phyloP scores from a whole-genome alignment of 1,284 basidiomycete genomes.

The Golubevia pallescens region DNA sequence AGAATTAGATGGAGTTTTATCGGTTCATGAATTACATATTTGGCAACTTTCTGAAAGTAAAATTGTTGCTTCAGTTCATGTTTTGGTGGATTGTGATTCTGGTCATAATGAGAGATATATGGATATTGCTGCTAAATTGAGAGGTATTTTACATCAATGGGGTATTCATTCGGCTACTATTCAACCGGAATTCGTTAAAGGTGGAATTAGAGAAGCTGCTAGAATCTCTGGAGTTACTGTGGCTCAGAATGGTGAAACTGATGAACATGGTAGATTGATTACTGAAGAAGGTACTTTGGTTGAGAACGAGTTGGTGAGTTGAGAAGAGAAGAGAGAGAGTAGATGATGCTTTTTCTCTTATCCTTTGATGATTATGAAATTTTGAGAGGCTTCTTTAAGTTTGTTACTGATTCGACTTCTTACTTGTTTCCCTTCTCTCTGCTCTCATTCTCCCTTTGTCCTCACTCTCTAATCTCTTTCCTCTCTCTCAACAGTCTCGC shows the following conservation, averaged over 20 bases:
- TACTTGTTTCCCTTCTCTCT: background rate
- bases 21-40: slow-evolving; percentile 86
- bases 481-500: too few relatives aligned
- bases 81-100: slow-evolving; percentile 76
- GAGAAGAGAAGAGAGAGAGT: too few relatives aligned
- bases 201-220: slow-evolving; percentile 50
- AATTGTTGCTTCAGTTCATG: slow-evolving; percentile 93
- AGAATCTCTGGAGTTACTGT: slow-evolving; percentile 42
- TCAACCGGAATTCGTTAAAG: slow-evolving; percentile 60
- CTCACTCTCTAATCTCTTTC: background rate
- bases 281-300: slow-evolving; percentile 48
- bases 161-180: slow-evolving; percentile 83
- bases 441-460: slow-evolving; percentile 15
- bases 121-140: slow-evolving; percentile 82
- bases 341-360: too few relatives aligned
- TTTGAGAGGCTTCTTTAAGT: too few relatives aligned
- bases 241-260: slow-evolving; percentile 22
- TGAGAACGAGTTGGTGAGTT: slow-evolving; percentile 30
- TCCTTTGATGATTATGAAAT: too few relatives aligned
- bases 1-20: slow-evolving; percentile 82
- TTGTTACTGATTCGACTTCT: too few relatives aligned
- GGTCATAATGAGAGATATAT: slow-evolving; percentile 78
- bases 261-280: slow-evolving; percentile 35
- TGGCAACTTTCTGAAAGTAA: slow-evolving; percentile 92
- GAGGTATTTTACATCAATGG: slow-evolving; percentile 81